Base-by-base conservation (phyloP, 208 protist genomes). In the Crithidia bombi region DNA sequence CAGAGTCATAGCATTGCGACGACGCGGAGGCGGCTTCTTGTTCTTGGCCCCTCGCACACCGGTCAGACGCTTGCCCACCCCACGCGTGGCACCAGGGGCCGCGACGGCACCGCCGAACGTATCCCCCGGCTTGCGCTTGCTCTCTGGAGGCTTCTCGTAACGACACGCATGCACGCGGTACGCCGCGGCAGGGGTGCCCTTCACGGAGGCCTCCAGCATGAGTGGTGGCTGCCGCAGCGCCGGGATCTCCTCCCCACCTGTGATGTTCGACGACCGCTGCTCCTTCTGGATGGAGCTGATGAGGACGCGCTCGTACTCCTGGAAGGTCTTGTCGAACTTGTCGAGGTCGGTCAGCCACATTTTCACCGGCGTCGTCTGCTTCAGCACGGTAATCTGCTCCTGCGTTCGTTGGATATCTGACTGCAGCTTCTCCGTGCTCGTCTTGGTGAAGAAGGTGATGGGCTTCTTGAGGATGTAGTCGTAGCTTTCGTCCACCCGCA, bases 341-440 rank as follows among this genome's bases (percentile, higher is more conserved):
- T 97, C 92, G 6, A 98, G 79, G 65, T 98, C 94, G 23, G 52
- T 58, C 19, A 85, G 51, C 94, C 94, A 98, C 58, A 98, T 75
- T 73, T 93, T 85, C 44, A 91, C 83, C 32, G 91, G 86, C 9
- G 91, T 92, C 23, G 78, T 97, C 55, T 87, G 80, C 51, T 93
- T 82, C 55, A 99, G 64, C 28, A 78, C 65, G 5, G 91, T 81
- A 23, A 97, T 86, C 54, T 85, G 70, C n/a, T 65, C 47, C 68
- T 91, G 78, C 7, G 68, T 90, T 23, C 82, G 79, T 19, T 54
- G 49, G 26, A 97, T 91, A 25, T 93, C 79, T 3, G 49, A 46
- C 35, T 66, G 55, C n/a, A 97, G 79, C 65, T 92, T 94, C 68
- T 96, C 89, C 1, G 83, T 75, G 70, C 82, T 95, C 25, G 87